A percentile compares a stretch with the other conserved stretches of the same genome.
These are phyloP conservation scores for Lodderomyces parapsilosis DNA, from an alignment of 1,139 yeast genomes.

Conservation along the genomic window DNA sequence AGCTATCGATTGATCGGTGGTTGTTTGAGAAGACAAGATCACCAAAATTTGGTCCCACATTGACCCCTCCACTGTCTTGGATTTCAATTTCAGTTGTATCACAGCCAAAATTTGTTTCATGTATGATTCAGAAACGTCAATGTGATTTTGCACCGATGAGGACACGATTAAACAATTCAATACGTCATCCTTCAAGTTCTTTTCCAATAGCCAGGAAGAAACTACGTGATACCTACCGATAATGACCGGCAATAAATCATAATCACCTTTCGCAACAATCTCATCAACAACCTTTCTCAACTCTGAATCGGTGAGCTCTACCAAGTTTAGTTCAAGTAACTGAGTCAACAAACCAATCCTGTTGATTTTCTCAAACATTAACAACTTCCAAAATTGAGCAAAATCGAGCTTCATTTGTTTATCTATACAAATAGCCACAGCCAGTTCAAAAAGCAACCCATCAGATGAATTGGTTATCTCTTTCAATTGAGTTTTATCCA, in stretches of 20 bases:
- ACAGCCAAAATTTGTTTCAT: conserved; percentile 8
- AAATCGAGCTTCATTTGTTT: conserved; percentile 5
- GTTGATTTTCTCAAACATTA: not conserved
- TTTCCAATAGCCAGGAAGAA: conserved; percentile 17
- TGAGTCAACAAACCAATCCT: conserved; percentile 8
- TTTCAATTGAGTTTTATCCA: conserved; percentile 15
- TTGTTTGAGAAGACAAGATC: conserved; percentile 7
- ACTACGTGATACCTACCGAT: conserved; percentile 15
- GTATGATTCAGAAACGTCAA: conserved; percentile 9
- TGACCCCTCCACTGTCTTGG: conserved; percentile 9
- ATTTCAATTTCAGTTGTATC: conserved; percentile 13
- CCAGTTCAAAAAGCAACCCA: not conserved
- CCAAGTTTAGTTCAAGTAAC: conserved; percentile 20
- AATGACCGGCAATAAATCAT: conserved; percentile 24
- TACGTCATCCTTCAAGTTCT: conserved; percentile 18
- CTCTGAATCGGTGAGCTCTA: conserved; percentile 22
- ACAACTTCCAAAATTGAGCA: conserved; percentile 9
- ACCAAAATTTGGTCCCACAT: conserved; percentile 15
- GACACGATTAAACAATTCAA: conserved; percentile 24
- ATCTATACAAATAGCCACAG: not conserved
- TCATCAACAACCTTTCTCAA: conserved; percentile 17
- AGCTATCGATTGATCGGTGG: not conserved
- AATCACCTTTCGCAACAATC: conserved; percentile 17
- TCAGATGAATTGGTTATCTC: conserved; percentile 3
- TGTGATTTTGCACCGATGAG: conserved; percentile 15